A percentile compares a stretch with the other conserved stretches of the same genome.
Evolutionary conservation across 1,139 yeast species (phyloP).

Genomic region (Pichia sp.): DNA sequence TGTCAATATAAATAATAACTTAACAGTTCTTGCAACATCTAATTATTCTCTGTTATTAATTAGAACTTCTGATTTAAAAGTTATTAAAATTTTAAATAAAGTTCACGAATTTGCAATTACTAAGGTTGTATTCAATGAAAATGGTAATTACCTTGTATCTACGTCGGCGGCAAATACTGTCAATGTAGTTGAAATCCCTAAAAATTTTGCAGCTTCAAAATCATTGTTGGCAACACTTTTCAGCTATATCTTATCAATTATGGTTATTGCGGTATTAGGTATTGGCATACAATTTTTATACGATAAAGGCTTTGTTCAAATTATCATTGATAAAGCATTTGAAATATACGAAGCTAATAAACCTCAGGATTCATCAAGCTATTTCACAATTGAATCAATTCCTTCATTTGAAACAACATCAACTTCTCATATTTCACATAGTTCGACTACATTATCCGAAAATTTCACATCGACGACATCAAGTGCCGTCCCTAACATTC

Average conservation of each 20-base stretch:
- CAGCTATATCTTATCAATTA: constrained; percentile 40
- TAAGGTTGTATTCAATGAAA: constrained; percentile 60
- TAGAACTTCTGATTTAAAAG: constrained; percentile 44
- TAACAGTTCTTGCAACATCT: constrained; percentile 69
- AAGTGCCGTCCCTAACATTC: neutral
- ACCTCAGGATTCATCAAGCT: constrained; percentile 28
- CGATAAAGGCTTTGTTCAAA: constrained; percentile 30
- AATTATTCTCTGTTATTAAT: constrained; percentile 61
- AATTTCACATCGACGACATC: neutral
- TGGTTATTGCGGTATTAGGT: constrained; percentile 38
- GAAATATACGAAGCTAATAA: constrained; percentile 34
- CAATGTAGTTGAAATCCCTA: constrained; percentile 55
- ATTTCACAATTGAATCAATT: constrained; percentile 32
- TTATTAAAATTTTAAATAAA: constrained; percentile 45
- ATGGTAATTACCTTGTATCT: constrained; percentile 63
- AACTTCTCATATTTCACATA: constrained; percentile 1
- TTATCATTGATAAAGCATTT: constrained; percentile 37
- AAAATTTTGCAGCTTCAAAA: constrained; percentile 39
- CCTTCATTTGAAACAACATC: constrained; percentile 23
- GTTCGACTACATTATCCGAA: neutral
- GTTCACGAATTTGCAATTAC: constrained; percentile 83
- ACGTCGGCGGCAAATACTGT: constrained; percentile 79
- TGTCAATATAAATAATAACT: constrained; percentile 34
- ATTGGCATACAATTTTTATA: constrained; percentile 34
- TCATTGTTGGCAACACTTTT: constrained; percentile 42